Percentiles rank a stretch among this genome's conserved stretches.
Conservation (phyloP, 2,329 filamentous ascomycete species). For the Cladophialophora psammophila region DNA sequence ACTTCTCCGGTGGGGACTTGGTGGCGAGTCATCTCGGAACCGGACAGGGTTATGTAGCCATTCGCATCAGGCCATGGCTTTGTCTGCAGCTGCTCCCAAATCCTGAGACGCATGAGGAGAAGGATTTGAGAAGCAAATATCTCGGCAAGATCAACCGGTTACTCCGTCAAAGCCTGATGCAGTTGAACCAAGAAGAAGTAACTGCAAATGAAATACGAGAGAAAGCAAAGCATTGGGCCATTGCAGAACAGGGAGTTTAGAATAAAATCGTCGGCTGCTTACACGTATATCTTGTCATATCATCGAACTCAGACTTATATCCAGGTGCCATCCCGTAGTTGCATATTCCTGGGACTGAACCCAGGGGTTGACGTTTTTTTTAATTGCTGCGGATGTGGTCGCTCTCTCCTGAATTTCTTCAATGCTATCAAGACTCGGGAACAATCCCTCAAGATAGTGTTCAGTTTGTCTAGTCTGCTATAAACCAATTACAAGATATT, state of each 20-base stretch:
- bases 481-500: neutral
- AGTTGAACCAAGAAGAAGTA: too few species aligned
- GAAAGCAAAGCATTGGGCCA: neutral
- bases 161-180: too few species aligned
- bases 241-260: neutral
- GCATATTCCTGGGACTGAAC: neutral
- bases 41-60: too few species aligned
- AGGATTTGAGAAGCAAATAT: too few species aligned
- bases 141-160: too few species aligned
- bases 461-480: neutral
- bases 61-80: too few species aligned
- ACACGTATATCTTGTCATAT: neutral
- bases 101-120: too few species aligned
- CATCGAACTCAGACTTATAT: neutral
- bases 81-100: too few species aligned
- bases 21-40: too few species aligned
- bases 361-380: neutral
- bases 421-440: neutral
- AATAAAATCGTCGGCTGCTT: neutral
- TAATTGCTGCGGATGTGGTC: neutral
- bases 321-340: neutral
- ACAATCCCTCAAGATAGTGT: neutral
- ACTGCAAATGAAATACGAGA: neutral
- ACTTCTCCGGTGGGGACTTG: too few species aligned
- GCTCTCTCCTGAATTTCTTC: neutral